Evolutionary conservation across 2,329 filamentous ascomycete genomes (phyloP), one percentile per base, ranked within the genome.

Genomic region (Colletotrichum tropicale): DNA sequence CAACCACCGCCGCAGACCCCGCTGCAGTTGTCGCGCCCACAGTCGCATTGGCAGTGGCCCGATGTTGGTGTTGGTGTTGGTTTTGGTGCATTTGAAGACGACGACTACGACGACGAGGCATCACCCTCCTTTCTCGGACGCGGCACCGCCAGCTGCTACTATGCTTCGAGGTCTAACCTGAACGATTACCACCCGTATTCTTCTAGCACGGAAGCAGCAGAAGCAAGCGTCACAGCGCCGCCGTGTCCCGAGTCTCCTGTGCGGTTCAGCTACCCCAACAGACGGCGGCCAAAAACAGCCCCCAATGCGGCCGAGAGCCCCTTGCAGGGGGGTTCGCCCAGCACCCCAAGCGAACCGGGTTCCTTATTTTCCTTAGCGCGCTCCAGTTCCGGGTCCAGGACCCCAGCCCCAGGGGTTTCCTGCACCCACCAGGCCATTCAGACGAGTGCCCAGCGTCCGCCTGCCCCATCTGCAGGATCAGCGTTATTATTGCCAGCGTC

Each of bases 201-300:
- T 52, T 52, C 43, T 21, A 52, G 43, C 43, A 52, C 43, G 36
- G 62, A 24, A 65, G 62, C 30, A 24, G 60, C 60, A 62, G 26
- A 24, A 58, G 55, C 28, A 58, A 58, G 26, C 26, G 24, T 58
- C 26, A 28, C 24, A 18, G 34, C 66, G 26, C 67, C 60, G 34
- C 48, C 69, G 21, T 58, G 43, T 18, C 74, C 74, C 34, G 70
- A 69, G 8, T 76, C 74, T 61, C 74, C 74, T 65, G 70, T 76
- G 15, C 64, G 74, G 21, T 76, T 76, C 65, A 76, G 74, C 70
- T 76, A 76, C 48, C 74, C 74, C 65, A 76, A 76, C 65, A 60
- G 74, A 48, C 65, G 74, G 26, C 36, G 74, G 26, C 74, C 74
- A 18, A 76, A 69, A 58, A 65, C 70, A 34, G 74, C 74, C 70